These are phyloP conservation scores for Thalassia testudinum DNA, from an alignment of 116 monocot genomes.

Conservation along the genomic window DNA sequence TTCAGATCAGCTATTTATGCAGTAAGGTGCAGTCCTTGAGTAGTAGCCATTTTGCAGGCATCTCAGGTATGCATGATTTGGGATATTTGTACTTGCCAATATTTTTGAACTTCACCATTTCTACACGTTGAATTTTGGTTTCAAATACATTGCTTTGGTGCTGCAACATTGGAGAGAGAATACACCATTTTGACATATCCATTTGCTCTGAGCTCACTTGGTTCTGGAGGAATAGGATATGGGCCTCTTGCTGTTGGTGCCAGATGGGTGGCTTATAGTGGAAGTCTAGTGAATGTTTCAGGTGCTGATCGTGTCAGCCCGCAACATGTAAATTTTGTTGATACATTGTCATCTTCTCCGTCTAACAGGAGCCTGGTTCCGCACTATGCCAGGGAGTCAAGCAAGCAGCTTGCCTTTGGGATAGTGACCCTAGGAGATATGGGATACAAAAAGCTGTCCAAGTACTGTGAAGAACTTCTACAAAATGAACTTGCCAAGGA, in stretches of 20 bases:
- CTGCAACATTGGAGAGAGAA: constrained; percentile 67
- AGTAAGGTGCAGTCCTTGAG: constrained; percentile 64
- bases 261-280: constrained; percentile 81
- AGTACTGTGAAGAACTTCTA: constrained; percentile 51
- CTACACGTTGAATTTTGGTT: constrained; percentile 3
- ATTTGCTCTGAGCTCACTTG: constrained; percentile 21
- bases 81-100: too few relatives aligned
- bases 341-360: constrained; percentile 15
- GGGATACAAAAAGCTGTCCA: constrained; percentile 71
- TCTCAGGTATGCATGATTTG: constrained; percentile 39
- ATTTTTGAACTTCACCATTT: too few relatives aligned
- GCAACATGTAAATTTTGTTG: constrained; percentile 25
- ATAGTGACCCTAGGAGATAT: constrained; percentile 78
- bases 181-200: constrained; percentile 74
- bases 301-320: constrained; percentile 51
- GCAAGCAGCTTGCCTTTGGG: constrained; percentile 79
- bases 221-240: constrained; percentile 47
- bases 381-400: constrained; percentile 87
- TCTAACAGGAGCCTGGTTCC: constrained; percentile 61
- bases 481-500: too few relatives aligned
- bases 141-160: constrained; percentile 92
- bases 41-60: constrained; percentile 69
- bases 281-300: constrained; percentile 44
- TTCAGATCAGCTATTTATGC: constrained; percentile 75
- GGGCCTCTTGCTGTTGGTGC: constrained; percentile 86